Conservation (phyloP, 495 filamentous ascomycete genomes). For the Mytilinidion resinicola region DNA sequence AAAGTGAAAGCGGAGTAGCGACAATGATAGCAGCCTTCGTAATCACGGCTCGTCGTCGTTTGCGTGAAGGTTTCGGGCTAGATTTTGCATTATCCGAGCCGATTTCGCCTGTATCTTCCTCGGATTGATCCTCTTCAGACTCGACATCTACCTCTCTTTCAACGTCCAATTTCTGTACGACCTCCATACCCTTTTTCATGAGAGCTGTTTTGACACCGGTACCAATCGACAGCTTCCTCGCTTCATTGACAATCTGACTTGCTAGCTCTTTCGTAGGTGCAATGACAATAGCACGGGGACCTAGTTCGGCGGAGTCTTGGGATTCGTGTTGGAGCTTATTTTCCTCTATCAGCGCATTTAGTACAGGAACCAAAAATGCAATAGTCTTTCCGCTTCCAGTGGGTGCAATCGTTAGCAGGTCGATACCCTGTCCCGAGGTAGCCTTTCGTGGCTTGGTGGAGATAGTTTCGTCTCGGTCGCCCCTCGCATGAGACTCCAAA, state of each 20-base stretch:
- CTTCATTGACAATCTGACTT: conserved; percentile 87
- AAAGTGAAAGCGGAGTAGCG: conserved; percentile 73
- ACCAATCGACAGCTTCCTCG: conserved; percentile 67
- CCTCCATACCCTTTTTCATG: conserved; percentile 76
- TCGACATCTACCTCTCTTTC: neutral
- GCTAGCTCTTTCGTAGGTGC: conserved; percentile 92
- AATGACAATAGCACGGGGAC: conserved; percentile 58
- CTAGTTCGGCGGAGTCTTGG: conserved; percentile 1
- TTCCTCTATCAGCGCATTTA: conserved; percentile 62
- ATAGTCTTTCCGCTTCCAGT: conserved; percentile 98
- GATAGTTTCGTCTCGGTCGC: neutral
- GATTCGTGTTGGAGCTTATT: conserved; percentile 30
- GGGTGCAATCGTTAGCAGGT: conserved; percentile 83
- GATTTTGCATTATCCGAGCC: conserved; percentile 30
- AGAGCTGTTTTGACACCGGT: conserved; percentile 74
- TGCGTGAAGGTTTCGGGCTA: conserved; percentile 27
- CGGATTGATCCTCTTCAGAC: conserved; percentile 18
- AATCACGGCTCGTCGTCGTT: conserved; percentile 20
- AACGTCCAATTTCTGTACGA: conserved; percentile 45
- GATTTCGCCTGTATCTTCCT: conserved; percentile 27
- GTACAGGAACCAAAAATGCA: conserved; percentile 78
- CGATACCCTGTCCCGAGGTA: conserved; percentile 34
- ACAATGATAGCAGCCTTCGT: conserved; percentile 77
- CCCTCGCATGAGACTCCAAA: conserved; percentile 35
- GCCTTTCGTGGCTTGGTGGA: neutral